These are phyloP conservation scores for Themeda triandra DNA, from an alignment of 176 grass and related monocot species.

Conservation along the genomic window DNA sequence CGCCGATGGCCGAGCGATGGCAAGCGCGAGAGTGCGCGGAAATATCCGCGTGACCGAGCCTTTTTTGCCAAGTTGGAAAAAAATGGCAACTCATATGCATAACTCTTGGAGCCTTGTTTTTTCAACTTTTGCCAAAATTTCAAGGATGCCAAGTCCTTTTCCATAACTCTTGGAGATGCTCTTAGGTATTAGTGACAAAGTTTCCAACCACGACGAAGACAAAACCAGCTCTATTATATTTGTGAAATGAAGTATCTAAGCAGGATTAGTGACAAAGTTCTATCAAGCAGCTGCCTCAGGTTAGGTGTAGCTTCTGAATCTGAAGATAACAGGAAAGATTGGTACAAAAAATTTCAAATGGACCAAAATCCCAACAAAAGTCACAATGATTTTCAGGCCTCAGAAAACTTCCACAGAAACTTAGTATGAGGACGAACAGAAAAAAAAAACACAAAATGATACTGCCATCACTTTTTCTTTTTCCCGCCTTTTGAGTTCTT, in stretches of 20 bases:
- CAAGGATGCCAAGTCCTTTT: too few species aligned
- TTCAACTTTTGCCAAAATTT: too few species aligned
- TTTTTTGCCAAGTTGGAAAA: too few species aligned
- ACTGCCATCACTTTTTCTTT: slow-evolving; percentile 75
- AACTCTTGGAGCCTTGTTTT: too few species aligned
- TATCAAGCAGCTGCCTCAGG: not conserved
- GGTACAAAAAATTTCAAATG: not conserved
- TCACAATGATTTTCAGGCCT: not conserved
- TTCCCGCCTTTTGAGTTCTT: slow-evolving; percentile 59
- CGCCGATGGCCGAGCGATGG: too few species aligned
- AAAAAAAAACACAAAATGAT: not conserved
- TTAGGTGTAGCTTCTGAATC: slow-evolving; percentile 8
- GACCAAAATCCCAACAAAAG: not conserved
- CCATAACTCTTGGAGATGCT: too few species aligned
- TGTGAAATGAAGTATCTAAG: not conserved
- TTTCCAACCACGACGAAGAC: too few species aligned
- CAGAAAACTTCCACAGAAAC: not conserved
- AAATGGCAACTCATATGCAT: too few species aligned
- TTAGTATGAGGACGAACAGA: slow-evolving; percentile 24
- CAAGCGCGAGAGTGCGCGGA: too few species aligned
- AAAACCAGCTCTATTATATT: not conserved
- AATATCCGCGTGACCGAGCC: too few species aligned
- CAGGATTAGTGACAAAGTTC: not conserved
- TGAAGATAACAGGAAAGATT: not conserved
- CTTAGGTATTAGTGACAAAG: too few species aligned